Base-by-base conservation (phyloP, 1,139 yeast species). In the Blastobotrys indianensis region DNA sequence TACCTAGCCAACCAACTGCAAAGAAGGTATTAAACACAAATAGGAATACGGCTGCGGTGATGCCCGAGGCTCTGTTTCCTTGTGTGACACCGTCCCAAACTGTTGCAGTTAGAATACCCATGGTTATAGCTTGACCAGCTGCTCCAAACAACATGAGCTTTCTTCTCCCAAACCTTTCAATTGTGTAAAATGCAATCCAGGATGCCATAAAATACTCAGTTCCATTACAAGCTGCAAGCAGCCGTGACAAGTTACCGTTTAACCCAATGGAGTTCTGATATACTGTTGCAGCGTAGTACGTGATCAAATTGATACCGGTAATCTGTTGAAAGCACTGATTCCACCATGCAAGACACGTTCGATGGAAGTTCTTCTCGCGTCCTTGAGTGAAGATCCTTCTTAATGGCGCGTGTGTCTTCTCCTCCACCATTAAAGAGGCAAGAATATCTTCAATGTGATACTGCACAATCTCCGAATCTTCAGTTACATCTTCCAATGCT, bases 231-330 rank as follows among this genome's bases (percentile, higher is more conserved):
- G 77, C 70, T 1, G 75, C 74, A 40, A 68, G 55, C 31, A 69
- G 55, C 52, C 74, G 62, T 1, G 76, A 60, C 34, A 64, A 58
- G 33, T 70, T 59, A 2, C 73, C 66, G 25, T 60, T 51, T 65
- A 74, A 64, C 7, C 73, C 74, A 39, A 75, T 64, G 43, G 70
- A 68, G 9, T 59, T 55, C 54, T 73, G 73, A 53, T 70, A 75
- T 49, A 76, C 68, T 2, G 72, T 48, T 15, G 55, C 54, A 23
- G 85, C 85, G 54, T 71, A 80, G 68, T 79, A 80, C 62, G 80
- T 76, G 53, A 81, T 75, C 58, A 81, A 80, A 66, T 81, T 81
- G 50, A 80, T 72, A 72, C 86, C 87, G 48, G 85, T 78, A 68
- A 80, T 75, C 67, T 81, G 86, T 66, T 80, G 86, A 72, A 58